A percentile compares a stretch with the other conserved stretches of the same genome.
Conservation (phyloP, 1,139 yeast genomes). For the Geotrichum aggregatum region DNA sequence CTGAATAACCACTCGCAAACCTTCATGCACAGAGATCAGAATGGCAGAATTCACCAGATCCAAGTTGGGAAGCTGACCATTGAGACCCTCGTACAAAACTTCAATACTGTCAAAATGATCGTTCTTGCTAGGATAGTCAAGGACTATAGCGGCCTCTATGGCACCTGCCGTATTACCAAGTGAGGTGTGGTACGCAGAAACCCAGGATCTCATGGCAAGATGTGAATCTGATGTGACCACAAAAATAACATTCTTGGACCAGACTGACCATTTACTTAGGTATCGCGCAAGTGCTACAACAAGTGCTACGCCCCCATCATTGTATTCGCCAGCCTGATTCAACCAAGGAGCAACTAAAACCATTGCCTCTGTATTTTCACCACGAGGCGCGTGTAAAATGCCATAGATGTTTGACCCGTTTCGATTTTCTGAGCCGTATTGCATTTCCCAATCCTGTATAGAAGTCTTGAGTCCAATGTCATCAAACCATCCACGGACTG, state of each 20-base stretch:
- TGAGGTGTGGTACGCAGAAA: slow-evolving; percentile 84
- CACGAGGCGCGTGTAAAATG: slow-evolving; percentile 85
- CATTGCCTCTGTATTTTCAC: slow-evolving; percentile 95
- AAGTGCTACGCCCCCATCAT: slow-evolving; percentile 77
- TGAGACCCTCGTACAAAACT: slow-evolving; percentile 77
- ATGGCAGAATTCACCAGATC: slow-evolving; percentile 83
- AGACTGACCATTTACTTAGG: slow-evolving; percentile 78
- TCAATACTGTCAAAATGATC: slow-evolving; percentile 77
- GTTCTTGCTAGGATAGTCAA: slow-evolving; percentile 60
- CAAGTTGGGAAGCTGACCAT: slow-evolving; percentile 92
- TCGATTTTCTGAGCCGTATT: slow-evolving; percentile 39
- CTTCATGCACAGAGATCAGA: slow-evolving; percentile 67
- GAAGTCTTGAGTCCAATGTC: slow-evolving; percentile 73
- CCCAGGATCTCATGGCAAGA: slow-evolving; percentile 77
- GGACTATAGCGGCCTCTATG: slow-evolving; percentile 82
- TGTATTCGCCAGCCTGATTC: slow-evolving; percentile 53
- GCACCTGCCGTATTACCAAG: slow-evolving; percentile 92
- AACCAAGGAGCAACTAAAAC: slow-evolving; percentile 87
- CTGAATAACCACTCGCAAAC: slow-evolving; percentile 65
- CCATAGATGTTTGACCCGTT: slow-evolving; percentile 65
- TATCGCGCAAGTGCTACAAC: slow-evolving; percentile 72
- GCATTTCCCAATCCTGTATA: slow-evolving; percentile 41
- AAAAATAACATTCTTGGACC: slow-evolving; percentile 91
- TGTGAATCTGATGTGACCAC: slow-evolving; percentile 76
- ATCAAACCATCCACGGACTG: slow-evolving; percentile 57